Conservation (phyloP, 2,329 filamentous ascomycete genomes). For the Huntiella savannae region DNA sequence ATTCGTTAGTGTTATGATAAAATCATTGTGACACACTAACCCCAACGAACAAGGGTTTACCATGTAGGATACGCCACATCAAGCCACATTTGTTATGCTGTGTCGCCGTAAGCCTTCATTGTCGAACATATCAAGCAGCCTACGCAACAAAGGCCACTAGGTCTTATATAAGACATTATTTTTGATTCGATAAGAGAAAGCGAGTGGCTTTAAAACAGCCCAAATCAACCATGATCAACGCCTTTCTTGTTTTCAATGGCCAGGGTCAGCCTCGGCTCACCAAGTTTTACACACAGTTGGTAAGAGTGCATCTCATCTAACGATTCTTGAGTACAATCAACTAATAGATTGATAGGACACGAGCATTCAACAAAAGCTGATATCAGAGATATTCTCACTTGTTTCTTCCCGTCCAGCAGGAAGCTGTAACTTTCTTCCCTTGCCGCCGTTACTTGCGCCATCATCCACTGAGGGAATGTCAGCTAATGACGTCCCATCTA, state of each 20-base stretch:
- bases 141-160: neutral
- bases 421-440: constrained; percentile 90
- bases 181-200: no score
- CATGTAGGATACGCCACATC: neutral
- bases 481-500: constrained; percentile 72
- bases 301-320: constrained; percentile 21
- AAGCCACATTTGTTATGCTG: neutral
- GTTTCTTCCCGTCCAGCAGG: constrained; percentile 81
- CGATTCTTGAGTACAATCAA: neutral
- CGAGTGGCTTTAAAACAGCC: no score
- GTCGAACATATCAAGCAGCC: neutral
- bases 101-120: neutral
- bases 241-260: constrained; percentile 96
- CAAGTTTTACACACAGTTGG: constrained; percentile 96
- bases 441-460: constrained; percentile 44
- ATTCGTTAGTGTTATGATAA: no score
- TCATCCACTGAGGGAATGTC: constrained; percentile 44
- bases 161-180: neutral
- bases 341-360: constrained; percentile 50
- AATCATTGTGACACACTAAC: no score
- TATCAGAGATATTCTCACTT: constrained; percentile 91
- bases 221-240: constrained; percentile 66
- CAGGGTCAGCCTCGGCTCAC: constrained; percentile 89
- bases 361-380: constrained; percentile 86
- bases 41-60: neutral